phyloP scores from a whole-genome alignment of 306 rosid genomes.

The Vachellia pachyceras region DNA sequence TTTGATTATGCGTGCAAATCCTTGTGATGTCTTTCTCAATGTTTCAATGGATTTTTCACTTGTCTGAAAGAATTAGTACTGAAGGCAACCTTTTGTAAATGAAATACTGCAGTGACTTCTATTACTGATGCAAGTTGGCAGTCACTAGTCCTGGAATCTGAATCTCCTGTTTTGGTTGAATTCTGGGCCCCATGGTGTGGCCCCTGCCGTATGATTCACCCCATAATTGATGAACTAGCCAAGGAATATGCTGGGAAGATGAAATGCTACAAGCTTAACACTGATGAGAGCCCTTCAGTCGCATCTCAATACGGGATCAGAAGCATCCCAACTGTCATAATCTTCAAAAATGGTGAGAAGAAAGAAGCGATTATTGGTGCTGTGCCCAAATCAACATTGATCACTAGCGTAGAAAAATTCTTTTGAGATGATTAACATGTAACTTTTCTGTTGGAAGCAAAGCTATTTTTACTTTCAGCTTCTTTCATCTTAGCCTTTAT shows the following conservation, averaged over 20 bases:
- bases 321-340: slow-evolving; percentile 86
- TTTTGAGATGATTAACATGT: slow-evolving; percentile 57
- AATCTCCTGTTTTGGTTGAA: slow-evolving; percentile 77
- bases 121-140: slow-evolving; percentile 72
- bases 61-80: slow-evolving; percentile 1
- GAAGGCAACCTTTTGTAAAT: neutral
- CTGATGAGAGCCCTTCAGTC: slow-evolving; percentile 67
- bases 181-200: slow-evolving; percentile 99
- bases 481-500: slow-evolving; percentile 16
- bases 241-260: slow-evolving; percentile 70
- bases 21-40: neutral
- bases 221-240: slow-evolving; percentile 74
- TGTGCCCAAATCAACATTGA: slow-evolving; percentile 82
- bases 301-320: slow-evolving; percentile 83
- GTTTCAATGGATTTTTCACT: neutral
- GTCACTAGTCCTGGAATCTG: slow-evolving; percentile 68
- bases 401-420: slow-evolving; percentile 80
- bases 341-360: slow-evolving; percentile 86
- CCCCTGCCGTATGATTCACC: slow-evolving; percentile 98
- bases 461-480: slow-evolving; percentile 47
- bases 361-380: slow-evolving; percentile 89
- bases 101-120: slow-evolving; percentile 63
- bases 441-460: slow-evolving; percentile 43
- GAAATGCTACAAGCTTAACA: slow-evolving; percentile 86
- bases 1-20: neutral